phyloP scores from a whole-genome alignment of 495 filamentous ascomycete species.

The Podospora pseudoanserina region DNA sequence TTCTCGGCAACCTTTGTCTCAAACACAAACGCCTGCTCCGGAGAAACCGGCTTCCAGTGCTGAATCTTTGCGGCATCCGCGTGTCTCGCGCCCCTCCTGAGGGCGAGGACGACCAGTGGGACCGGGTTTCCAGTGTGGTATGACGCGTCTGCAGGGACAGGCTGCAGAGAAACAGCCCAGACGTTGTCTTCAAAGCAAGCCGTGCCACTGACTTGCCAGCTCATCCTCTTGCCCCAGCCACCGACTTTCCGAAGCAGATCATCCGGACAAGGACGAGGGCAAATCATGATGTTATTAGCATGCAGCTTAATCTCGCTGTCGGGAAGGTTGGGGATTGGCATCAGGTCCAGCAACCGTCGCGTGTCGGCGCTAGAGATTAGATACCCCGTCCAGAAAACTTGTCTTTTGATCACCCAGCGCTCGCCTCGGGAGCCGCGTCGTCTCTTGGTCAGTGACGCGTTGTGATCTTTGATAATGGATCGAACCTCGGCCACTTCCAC shows the following conservation, averaged over 20 bases:
- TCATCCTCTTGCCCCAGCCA: conserved; percentile 74
- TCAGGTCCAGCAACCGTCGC: conserved; percentile 62
- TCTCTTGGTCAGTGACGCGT: conserved; percentile 45
- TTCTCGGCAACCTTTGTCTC: conserved; percentile 85
- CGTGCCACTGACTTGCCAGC: conserved; percentile 76
- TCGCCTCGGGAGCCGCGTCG: conserved; percentile 29
- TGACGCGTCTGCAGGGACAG: conserved; percentile 59
- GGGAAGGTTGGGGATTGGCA: conserved; percentile 56
- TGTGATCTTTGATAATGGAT: conserved; percentile 85
- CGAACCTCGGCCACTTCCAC: conserved; percentile 82
- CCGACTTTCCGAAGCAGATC: conserved; percentile 76
- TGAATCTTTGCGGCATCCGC: conserved; percentile 77
- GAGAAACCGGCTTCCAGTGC: conserved; percentile 74
- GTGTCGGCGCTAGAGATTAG: conserved; percentile 68
- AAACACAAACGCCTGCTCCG: conserved; percentile 63
- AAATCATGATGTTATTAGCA: conserved; percentile 89
- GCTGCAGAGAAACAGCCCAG: conserved; percentile 79
- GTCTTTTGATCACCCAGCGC: conserved; percentile 71
- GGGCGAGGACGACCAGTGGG: conserved; percentile 73
- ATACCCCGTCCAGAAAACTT: conserved; percentile 93
- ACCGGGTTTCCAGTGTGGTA: conserved; percentile 70
- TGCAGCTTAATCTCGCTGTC: conserved; percentile 71
- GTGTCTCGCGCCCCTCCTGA: conserved; percentile 67
- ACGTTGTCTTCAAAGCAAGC: conserved; percentile 71
- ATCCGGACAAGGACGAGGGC: conserved; percentile 62